Evolutionary conservation across 1,284 basidiomycete species (phyloP).

Genomic region (Malassezia globosa): DNA sequence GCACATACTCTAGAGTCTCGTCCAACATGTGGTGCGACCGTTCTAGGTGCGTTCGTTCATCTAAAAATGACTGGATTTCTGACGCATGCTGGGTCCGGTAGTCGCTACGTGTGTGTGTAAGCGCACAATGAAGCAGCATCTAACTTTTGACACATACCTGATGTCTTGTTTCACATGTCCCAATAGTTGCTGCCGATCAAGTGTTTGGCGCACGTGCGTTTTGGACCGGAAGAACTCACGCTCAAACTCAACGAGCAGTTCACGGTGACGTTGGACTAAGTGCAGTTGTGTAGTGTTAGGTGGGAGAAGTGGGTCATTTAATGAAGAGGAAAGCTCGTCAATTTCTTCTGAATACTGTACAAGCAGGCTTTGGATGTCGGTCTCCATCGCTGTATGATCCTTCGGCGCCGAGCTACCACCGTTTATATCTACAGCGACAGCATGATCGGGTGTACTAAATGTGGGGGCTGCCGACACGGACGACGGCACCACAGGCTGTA

Average conservation of each 20-base stretch:
- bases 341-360: constrained; percentile 26
- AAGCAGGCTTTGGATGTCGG: constrained; percentile 74
- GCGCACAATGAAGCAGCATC: constrained; percentile 2
- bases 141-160: constrained; percentile 68
- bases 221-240: constrained; percentile 53
- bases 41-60: constrained; percentile 78
- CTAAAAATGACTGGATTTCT: constrained; percentile 71
- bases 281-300: constrained; percentile 75
- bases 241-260: constrained; percentile 75
- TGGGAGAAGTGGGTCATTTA: constrained; percentile 61
- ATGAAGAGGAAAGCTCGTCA: constrained; percentile 52
- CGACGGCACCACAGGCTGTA: background rate
- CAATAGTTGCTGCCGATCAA: constrained; percentile 75
- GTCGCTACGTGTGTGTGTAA: too few relatives aligned
- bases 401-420: background rate
- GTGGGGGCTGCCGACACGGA: too few relatives aligned
- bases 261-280: constrained; percentile 75
- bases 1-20: constrained; percentile 71
- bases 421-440: constrained; percentile 11
- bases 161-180: constrained; percentile 91
- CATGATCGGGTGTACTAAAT: background rate
- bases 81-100: constrained; percentile 66
- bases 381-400: constrained; percentile 51
- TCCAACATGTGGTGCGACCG: constrained; percentile 89
- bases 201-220: constrained; percentile 57